Evolutionary conservation across 1,284 basidiomycete species (phyloP).

Genomic region (Boletus subluridellus): DNA sequence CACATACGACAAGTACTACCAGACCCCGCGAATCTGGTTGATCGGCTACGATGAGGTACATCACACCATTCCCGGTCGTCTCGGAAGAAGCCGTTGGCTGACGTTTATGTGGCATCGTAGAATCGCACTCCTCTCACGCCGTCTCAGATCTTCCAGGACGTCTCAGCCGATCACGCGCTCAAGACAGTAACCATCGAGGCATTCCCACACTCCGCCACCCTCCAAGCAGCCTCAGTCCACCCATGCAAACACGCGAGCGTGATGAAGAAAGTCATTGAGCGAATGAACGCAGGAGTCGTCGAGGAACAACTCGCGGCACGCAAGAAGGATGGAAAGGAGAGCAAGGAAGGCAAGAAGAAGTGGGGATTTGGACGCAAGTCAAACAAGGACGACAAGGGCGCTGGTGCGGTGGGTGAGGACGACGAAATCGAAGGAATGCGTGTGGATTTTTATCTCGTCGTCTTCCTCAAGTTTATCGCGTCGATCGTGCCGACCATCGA

Average conservation of each 20-base stretch:
- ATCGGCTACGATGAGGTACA: slow-evolving; percentile 90
- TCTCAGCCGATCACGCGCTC: slow-evolving; percentile 94
- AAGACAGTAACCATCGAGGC: slow-evolving; percentile 99
- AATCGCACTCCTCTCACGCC: slow-evolving; percentile 84
- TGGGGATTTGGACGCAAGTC: slow-evolving; percentile 77
- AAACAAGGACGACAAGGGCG: slow-evolving; percentile 56
- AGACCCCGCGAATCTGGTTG: slow-evolving; percentile 93
- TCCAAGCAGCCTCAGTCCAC: slow-evolving; percentile 90
- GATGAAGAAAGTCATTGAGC: slow-evolving; percentile 99
- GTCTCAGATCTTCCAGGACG: slow-evolving; percentile 93
- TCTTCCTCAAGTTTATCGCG: slow-evolving; percentile 97
- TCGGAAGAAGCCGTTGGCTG: slow-evolving; percentile 4
- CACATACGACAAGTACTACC: slow-evolving; percentile 99
- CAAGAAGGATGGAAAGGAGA: slow-evolving; percentile 48
- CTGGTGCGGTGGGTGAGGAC: slow-evolving; percentile 50
- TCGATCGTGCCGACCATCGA: slow-evolving; percentile 94
- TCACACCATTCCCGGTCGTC: slow-evolving; percentile 12
- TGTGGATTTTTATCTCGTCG: slow-evolving; percentile 93
- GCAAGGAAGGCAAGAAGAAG: slow-evolving; percentile 75
- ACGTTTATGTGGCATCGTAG: slow-evolving; percentile 38
- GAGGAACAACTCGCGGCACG: slow-evolving; percentile 69
- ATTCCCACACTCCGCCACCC: slow-evolving; percentile 86
- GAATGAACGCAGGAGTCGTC: slow-evolving; percentile 89
- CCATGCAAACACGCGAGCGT: slow-evolving; percentile 99
- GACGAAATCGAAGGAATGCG: slow-evolving; percentile 83